Conservation (phyloP, 2,329 filamentous ascomycete species). For the Thielaviopsis musarum region DNA sequence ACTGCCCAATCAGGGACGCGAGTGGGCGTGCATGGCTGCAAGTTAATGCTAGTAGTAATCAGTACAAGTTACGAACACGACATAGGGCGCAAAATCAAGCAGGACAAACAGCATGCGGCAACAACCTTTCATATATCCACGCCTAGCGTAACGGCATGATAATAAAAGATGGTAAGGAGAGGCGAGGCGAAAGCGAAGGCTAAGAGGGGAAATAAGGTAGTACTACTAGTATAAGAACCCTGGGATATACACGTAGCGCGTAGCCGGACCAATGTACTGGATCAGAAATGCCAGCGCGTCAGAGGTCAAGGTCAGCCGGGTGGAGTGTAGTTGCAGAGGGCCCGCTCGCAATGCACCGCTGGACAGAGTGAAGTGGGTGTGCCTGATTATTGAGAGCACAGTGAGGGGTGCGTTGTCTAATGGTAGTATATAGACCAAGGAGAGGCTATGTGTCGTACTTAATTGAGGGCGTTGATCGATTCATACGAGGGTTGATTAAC, state of each 20-base stretch:
- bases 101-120: neutral
- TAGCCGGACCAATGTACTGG: neutral
- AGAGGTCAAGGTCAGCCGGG: too few relatives aligned
- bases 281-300: neutral
- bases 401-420: too few relatives aligned
- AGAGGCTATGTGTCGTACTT: too few relatives aligned
- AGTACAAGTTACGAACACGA: neutral
- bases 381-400: too few relatives aligned
- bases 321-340: too few relatives aligned
- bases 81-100: neutral
- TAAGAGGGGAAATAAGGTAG: neutral
- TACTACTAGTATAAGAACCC: neutral
- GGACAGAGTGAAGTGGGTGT: too few relatives aligned
- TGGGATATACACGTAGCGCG: neutral
- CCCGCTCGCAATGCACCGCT: too few relatives aligned
- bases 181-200: neutral
- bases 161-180: neutral
- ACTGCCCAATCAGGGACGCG: neutral
- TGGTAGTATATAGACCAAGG: too few relatives aligned
- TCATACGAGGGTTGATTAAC: too few relatives aligned
- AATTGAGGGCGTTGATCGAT: too few relatives aligned
- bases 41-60: neutral
- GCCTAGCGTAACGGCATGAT: neutral
- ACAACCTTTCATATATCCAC: neutral
- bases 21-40: neutral